phyloP scores from a whole-genome alignment of 768 basidiomycete genomes.

The Hypholoma fasciculare region DNA sequence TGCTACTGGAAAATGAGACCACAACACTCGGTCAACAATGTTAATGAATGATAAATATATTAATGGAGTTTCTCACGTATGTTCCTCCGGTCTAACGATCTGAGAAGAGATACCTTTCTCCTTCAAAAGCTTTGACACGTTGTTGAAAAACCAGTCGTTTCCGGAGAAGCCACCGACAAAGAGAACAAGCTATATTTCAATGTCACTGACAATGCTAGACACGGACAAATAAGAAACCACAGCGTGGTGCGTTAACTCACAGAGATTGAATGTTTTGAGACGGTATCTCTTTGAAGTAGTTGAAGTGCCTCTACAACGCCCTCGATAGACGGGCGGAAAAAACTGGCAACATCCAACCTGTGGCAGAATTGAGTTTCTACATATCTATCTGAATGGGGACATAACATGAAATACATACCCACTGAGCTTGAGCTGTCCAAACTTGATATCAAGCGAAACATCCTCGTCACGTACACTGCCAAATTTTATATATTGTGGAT shows the following conservation, averaged over 20 bases:
- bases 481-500: slow-evolving; percentile 48
- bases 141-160: neutral
- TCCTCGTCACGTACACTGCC: slow-evolving; percentile 45
- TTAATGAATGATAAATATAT: too few relatives aligned
- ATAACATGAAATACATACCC: slow-evolving; percentile 22
- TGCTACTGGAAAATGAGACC: too few relatives aligned
- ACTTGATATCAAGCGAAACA: slow-evolving; percentile 36
- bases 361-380: too few relatives aligned
- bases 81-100: too few relatives aligned
- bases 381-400: neutral
- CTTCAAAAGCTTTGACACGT: neutral
- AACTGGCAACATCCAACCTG: slow-evolving; percentile 28
- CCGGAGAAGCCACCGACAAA: slow-evolving; percentile 4
- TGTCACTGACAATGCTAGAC: neutral
- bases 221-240: neutral
- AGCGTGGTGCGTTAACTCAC: neutral
- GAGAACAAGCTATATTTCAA: neutral
- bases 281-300: slow-evolving; percentile 1
- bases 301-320: slow-evolving; percentile 12
- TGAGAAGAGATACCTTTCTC: too few relatives aligned
- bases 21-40: too few relatives aligned
- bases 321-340: slow-evolving; percentile 18
- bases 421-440: slow-evolving; percentile 45
- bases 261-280: neutral
- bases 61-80: too few relatives aligned